Evolutionary conservation across 176 grass and related monocot species (phyloP), one percentile per base, ranked within the genome.

Genomic region (Coix lacrymajobi): DNA sequence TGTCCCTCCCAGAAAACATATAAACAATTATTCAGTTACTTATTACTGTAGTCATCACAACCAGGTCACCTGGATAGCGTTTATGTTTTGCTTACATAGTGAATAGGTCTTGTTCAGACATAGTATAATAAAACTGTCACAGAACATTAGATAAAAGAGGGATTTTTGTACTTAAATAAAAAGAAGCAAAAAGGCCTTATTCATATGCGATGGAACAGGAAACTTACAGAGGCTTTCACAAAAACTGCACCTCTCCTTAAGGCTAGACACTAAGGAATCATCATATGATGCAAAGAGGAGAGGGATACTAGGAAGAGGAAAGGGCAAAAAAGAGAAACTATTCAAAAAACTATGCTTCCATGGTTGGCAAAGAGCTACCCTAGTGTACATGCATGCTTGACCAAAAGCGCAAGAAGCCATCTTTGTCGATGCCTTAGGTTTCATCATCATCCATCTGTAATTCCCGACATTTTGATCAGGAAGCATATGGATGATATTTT

Each of bases 241-340:
- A 86, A 88, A 89, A 92, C 79, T 89, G 87, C 90, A 92, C 76
- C 90, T 80, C 83, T 84, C 69, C 56, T 84, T 75, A 86, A 91
- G 83, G 86, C 83, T 86, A 86, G 62, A 54, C 75, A 71, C 79
- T 73, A 87, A 76, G 43, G 68, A 84, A 86, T 71, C 45, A 83
- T 69, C 26, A 52, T 49, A 79, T 78, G 60, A 85, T 43, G 69
- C 44, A 60, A 44, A 22, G 36, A 45, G 36, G 34, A 29, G 37
- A 69, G 34, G 25, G 25, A 51, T 19, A 51, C 62, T 67, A 64
- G 48, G 36, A 26, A 1, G 6, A 34, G 8, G 7, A 7, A 13
- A 20, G 20, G 16, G 15, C 4, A 49, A 3, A 4, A 28, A 4
- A 33, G 68, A 73, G 80, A 57, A 41, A 64, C 78, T 89, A 89